Conservation (phyloP, 2,329 filamentous ascomycete species). For the Sporothrix luriei region DNA sequence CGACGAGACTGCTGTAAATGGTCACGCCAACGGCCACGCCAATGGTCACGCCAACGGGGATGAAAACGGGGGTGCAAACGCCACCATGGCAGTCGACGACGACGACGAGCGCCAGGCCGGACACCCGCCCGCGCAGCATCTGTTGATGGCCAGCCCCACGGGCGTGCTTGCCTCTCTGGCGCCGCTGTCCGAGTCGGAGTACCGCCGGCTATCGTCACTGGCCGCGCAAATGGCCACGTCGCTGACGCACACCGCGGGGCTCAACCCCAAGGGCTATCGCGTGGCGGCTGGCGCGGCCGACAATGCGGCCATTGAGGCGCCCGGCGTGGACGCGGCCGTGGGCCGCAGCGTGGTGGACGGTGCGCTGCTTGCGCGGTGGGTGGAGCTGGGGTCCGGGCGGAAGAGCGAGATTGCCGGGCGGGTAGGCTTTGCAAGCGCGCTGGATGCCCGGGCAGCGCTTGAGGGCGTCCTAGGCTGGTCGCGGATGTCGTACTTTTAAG, state of each 20-base stretch:
- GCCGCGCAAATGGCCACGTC: slow-evolving; percentile 77
- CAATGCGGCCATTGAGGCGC: slow-evolving; percentile 41
- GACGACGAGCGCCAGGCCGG: slow-evolving; percentile 38
- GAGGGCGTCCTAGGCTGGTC: slow-evolving; percentile 63
- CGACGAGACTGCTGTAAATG: slow-evolving; percentile 11
- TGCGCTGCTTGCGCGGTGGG: slow-evolving; percentile 71
- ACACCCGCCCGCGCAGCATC: slow-evolving; percentile 41
- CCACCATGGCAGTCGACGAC: not conserved
- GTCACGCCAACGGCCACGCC: not conserved
- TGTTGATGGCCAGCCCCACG: slow-evolving; percentile 48
- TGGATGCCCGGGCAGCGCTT: slow-evolving; percentile 70
- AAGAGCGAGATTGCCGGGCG: slow-evolving; percentile 72
- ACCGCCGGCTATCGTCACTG: slow-evolving; percentile 80
- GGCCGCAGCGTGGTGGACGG: slow-evolving; percentile 77
- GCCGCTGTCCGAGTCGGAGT: slow-evolving; percentile 75
- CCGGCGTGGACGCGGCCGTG: slow-evolving; percentile 61
- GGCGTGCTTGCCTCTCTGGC: slow-evolving; percentile 77
- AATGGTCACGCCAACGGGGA: not conserved
- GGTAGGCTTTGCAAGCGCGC: slow-evolving; percentile 66
- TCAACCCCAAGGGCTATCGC: slow-evolving; percentile 83
- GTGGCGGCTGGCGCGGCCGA: slow-evolving; percentile 50
- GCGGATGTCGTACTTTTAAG: slow-evolving; percentile 45
- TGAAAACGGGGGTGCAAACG: slow-evolving; percentile 1
- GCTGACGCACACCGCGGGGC: slow-evolving; percentile 73
- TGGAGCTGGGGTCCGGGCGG: slow-evolving; percentile 71